Conservation (phyloP, 148 eudicot genomes). For the Heliamphora exappendiculata region DNA sequence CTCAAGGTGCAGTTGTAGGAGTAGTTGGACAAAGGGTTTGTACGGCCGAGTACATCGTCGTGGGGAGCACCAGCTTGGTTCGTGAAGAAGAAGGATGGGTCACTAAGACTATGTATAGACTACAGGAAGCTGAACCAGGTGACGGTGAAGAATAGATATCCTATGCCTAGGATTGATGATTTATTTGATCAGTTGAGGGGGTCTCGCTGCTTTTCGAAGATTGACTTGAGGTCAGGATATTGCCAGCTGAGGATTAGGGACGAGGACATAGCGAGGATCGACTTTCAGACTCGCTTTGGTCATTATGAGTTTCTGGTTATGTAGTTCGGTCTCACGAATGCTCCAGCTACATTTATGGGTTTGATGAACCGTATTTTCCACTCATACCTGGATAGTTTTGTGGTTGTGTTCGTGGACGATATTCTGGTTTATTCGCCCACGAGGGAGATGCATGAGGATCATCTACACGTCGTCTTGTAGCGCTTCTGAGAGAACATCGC, state of each 20-base stretch:
- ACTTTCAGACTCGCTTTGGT: neutral
- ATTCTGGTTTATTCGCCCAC: neutral
- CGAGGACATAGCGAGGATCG: neutral
- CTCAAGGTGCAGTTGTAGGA: neutral
- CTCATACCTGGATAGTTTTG: neutral
- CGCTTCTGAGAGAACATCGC: neutral
- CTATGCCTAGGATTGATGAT: neutral
- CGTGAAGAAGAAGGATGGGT: neutral
- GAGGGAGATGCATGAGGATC: neutral
- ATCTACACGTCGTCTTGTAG: neutral
- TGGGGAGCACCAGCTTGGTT: neutral
- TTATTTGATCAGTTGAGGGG: neutral
- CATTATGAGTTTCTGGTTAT: conserved; percentile 1
- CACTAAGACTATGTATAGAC: neutral
- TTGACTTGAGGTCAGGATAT: neutral
- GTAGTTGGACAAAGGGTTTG: neutral
- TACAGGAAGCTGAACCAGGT: neutral
- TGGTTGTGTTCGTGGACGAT: neutral
- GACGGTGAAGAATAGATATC: too few species aligned
- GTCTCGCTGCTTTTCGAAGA: neutral
- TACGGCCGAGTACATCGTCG: neutral
- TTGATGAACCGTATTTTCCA: neutral
- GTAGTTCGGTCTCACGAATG: neutral
- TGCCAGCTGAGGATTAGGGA: neutral
- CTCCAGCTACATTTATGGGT: neutral